Percentiles rank a stretch among this genome's conserved stretches.
These are phyloP conservation scores for Hypoxylon lienhwacheense DNA, from an alignment of 495 filamentous ascomycete species.

Conservation along the genomic window DNA sequence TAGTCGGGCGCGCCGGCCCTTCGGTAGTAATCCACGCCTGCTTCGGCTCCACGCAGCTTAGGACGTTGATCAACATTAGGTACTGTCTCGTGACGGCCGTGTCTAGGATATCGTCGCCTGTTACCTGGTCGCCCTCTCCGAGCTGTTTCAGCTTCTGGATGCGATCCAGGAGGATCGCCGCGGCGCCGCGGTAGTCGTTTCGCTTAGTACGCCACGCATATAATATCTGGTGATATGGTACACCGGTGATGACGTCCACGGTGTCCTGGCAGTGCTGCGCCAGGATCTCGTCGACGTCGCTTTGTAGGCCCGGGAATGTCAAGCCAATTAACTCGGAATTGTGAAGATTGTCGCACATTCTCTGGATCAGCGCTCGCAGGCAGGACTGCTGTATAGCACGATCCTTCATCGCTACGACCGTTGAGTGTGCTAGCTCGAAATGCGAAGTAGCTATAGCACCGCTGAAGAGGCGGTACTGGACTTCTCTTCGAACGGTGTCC, in stretches of 20 bases:
- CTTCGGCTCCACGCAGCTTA: slow-evolving; percentile 78
- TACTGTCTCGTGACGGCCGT: slow-evolving; percentile 69
- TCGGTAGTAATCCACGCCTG: slow-evolving; percentile 71
- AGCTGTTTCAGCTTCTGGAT: slow-evolving; percentile 53
- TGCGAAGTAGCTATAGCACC: slow-evolving; percentile 73
- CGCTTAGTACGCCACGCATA: slow-evolving; percentile 85
- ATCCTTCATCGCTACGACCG: slow-evolving; percentile 71
- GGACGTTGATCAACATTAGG: slow-evolving; percentile 80
- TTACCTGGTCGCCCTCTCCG: slow-evolving; percentile 50
- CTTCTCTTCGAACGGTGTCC: slow-evolving; percentile 57
- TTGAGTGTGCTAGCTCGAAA: slow-evolving; percentile 80
- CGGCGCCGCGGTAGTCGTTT: slow-evolving; percentile 85
- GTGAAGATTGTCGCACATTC: slow-evolving; percentile 68
- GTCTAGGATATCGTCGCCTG: slow-evolving; percentile 55
- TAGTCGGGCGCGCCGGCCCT: slow-evolving; percentile 29
- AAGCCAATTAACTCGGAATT: slow-evolving; percentile 70
- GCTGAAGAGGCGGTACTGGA: slow-evolving; percentile 81
- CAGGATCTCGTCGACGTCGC: slow-evolving; percentile 76
- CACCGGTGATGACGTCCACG: slow-evolving; percentile 58
- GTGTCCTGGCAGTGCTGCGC: slow-evolving; percentile 61
- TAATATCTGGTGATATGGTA: slow-evolving; percentile 77
- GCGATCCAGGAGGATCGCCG: slow-evolving; percentile 70
- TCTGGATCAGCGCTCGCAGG: slow-evolving; percentile 66
- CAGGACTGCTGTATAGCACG: slow-evolving; percentile 64
- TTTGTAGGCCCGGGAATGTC: slow-evolving; percentile 74